Base-by-base conservation (phyloP, 2,329 filamentous ascomycete genomes). In the Lasiodiplodia theobromae region DNA sequence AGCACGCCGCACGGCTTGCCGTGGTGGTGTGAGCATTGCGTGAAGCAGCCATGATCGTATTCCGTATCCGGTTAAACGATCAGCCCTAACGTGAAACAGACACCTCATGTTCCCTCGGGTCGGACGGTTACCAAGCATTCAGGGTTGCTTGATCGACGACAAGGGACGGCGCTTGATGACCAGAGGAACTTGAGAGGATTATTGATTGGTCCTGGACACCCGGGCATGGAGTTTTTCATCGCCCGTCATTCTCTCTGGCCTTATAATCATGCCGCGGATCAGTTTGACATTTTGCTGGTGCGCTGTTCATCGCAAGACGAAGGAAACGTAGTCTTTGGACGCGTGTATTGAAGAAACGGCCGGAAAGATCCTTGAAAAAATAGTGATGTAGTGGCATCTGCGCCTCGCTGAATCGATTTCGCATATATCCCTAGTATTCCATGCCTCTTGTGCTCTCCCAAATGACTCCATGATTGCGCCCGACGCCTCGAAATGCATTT, bases 1-100 rank as follows among this genome's bases (percentile, higher is more conserved):
- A 62, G 38, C 38, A 62, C 38, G 40, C 57, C 57, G 57, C 25
- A 14, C 25, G 2, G 10, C 40, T 49, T 62, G 57, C 40, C 57
- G 40, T 62, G 57, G 57, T 62, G 57, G 57, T 62, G 57, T 62
- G 57, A 62, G 57, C 40, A 62, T 62, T 49, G 57, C 25, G 40
- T 62, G 57, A 62, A 62, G 57, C 18, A 62, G 57, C 57, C 57
- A 49, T 62, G 40, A 62, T 44, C 57, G 25, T 28, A n/a, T 62
- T 25, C 57, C 57, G 8, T 16, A 37, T 62, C 28, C 23, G 57
- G 40, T 31, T 62, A 62, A 34, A 49, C 37, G 40, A 62, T 49
- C 57, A 62, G 40, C 57, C 52, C 52, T 18, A 31, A 62, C 16
- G 14, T 62, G 57, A 62, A 62, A 62, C 57, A n/a, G 21, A 28